Evolutionary conservation across 179 eudicot genomes (phyloP), one percentile per base, ranked within the genome.

Genomic region (Beta corolliflora): DNA sequence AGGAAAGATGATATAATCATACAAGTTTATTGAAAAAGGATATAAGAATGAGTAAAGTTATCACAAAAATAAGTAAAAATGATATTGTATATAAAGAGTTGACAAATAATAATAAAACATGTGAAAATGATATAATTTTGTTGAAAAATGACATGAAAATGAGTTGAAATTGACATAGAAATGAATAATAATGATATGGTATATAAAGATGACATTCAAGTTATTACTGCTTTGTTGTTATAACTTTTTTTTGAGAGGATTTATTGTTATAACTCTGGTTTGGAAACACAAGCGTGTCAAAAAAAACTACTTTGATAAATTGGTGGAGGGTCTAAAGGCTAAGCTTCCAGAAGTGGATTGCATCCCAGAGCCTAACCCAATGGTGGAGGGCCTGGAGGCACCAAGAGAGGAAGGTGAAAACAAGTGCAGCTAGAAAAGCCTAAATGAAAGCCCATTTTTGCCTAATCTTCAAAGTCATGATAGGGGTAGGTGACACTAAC

Each of bases 341-440:
- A 54, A 50, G 31, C 29, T 80, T n/a, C 21, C 78, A 31, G 73
- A 80, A 64, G 83, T 73, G 23, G 79, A 52, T 5, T 31, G 54
- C 66, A 65, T 53, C 13, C 69, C 78, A 9, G n/a, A 48, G 41
- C 18, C 18, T 16, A 53, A 31, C 78, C 71, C 79, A 18, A 75
- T 23, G 29, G 52, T 25, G 25, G 25, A 25, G 25, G 25, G 25
- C 25, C 25, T 18, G 52, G 58, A 80, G 59, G 54, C 5, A 15
- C n/a, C 21, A 13, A 25, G 11, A 36, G 9, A 52, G 36, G 41
- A 12, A 21, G 44, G 45, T 19, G 64, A n/a, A 45, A 19, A 18
- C 25, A 45, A 29, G 11, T 41, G 3, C 48, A 0, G 50, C 29
- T 18, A n/a, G 16, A 19, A 4, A 31, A 36, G 10, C 31, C 71